A percentile compares a stretch with the other conserved stretches of the same genome.
Conservation (phyloP, 225 moss, liverwort and hornwort species). For the Anthoceros angustus region DNA sequence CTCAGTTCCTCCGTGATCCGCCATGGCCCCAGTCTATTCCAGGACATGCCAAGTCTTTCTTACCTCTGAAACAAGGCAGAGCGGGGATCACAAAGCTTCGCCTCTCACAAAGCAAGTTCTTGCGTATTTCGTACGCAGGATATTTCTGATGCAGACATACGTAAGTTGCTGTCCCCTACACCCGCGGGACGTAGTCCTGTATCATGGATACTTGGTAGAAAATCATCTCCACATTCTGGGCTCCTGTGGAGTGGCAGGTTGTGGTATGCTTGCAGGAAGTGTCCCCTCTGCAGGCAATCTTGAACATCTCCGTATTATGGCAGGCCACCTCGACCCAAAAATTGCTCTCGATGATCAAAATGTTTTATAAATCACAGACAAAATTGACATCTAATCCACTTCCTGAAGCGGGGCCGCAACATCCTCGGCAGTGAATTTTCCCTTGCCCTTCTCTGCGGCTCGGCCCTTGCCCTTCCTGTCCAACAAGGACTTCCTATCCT, state of each 20-base stretch:
- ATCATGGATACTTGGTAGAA: too few species aligned
- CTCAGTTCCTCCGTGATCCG: not conserved
- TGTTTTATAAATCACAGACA: too few species aligned
- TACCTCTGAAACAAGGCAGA: not conserved
- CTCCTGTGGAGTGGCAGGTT: not conserved
- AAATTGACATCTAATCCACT: constrained; percentile 39
- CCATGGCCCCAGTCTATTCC: constrained; percentile 9
- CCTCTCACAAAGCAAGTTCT: not conserved
- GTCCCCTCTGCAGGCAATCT: not conserved
- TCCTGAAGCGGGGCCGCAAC: constrained; percentile 86
- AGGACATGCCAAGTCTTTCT: constrained; percentile 12
- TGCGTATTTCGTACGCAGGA: not conserved
- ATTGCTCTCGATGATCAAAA: too few species aligned
- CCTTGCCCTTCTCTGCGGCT: constrained; percentile 79
- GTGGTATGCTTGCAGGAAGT: not conserved
- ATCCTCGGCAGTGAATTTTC: constrained; percentile 68
- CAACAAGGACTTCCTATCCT: constrained; percentile 80
- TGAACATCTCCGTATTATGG: not conserved
- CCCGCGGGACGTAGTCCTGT: not conserved
- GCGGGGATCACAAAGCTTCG: constrained; percentile 3
- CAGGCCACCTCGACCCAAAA: too few species aligned
- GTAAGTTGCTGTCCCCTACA: not conserved
- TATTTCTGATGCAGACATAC: not conserved
- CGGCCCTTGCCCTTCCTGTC: constrained; percentile 96
- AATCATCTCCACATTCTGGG: too few species aligned